Conservation (phyloP, 768 basidiomycete species). For the Phanerochaete carnosa region DNA sequence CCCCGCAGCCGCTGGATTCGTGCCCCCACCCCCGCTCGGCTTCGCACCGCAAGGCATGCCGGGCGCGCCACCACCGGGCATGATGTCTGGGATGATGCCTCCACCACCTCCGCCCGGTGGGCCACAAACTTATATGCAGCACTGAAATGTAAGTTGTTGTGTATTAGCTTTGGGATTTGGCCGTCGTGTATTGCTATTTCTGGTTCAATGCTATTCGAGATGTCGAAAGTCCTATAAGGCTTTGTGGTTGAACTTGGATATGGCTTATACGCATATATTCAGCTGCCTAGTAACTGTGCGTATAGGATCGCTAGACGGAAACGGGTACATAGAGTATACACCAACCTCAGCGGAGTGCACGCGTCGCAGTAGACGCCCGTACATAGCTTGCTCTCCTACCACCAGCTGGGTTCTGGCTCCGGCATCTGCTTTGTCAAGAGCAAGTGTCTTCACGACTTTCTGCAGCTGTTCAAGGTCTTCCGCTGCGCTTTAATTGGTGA, state of each 20-base stretch:
- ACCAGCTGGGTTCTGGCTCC: neutral
- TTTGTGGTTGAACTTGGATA: no score
- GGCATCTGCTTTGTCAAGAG: neutral
- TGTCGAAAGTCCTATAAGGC: neutral
- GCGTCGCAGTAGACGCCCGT: neutral
- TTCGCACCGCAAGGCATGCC: slow-evolving; percentile 43
- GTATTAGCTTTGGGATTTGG: neutral
- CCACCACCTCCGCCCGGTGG: slow-evolving; percentile 39
- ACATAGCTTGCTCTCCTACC: neutral
- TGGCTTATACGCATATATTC: no score
- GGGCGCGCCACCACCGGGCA: slow-evolving; percentile 30
- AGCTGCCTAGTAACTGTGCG: no score
- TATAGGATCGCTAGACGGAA: no score
- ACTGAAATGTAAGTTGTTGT: slow-evolving; percentile 2
- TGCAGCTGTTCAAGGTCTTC: neutral
- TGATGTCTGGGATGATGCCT: slow-evolving; percentile 35
- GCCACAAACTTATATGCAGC: slow-evolving; percentile 14
- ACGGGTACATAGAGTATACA: no score
- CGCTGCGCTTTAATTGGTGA: neutral
- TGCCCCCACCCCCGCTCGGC: slow-evolving; percentile 64
- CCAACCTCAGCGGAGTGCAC: no score
- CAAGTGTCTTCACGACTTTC: neutral
- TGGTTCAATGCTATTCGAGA: neutral
- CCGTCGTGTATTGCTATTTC: neutral
- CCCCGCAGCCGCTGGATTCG: slow-evolving; percentile 35